Conservation (phyloP, 2,329 filamentous ascomycete genomes). For the Neocatenulostroma microsporum region DNA sequence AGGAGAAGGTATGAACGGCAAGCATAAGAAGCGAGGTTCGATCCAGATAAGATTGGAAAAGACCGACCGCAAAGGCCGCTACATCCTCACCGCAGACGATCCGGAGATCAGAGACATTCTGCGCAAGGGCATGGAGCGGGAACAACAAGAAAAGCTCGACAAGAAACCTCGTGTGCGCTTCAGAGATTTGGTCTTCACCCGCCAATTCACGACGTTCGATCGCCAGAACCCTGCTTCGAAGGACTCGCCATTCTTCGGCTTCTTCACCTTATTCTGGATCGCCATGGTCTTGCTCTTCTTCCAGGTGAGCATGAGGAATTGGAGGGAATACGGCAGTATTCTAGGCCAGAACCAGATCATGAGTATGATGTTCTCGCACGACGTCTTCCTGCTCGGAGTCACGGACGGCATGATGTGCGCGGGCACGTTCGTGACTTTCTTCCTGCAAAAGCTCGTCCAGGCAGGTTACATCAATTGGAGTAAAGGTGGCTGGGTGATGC, state of each 20-base stretch:
- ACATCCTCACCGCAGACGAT: constrained; percentile 45
- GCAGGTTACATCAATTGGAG: constrained; percentile 61
- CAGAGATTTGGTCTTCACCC: constrained; percentile 60
- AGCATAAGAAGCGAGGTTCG: constrained; percentile 28
- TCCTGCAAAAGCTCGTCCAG: constrained; percentile 55
- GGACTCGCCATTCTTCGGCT: constrained; percentile 67
- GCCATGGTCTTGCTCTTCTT: constrained; percentile 58
- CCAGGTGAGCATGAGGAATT: constrained; percentile 61
- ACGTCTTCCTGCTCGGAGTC: constrained; percentile 44
- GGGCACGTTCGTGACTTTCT: constrained; percentile 56
- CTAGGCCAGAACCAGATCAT: constrained; percentile 66
- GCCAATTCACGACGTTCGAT: constrained; percentile 65
- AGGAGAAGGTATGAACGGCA: constrained; percentile 1
- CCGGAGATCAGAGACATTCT: constrained; percentile 43
- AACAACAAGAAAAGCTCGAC: constrained; percentile 28
- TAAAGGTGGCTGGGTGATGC: constrained; percentile 61
- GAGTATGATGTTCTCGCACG: constrained; percentile 56
- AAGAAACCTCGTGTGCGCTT: constrained; percentile 35
- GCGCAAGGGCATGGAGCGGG: constrained; percentile 35
- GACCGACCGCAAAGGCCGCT: constrained; percentile 39
- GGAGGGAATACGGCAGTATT: constrained; percentile 57
- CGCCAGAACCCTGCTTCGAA: constrained; percentile 57
- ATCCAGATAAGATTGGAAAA: constrained; percentile 42
- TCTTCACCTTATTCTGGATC: constrained; percentile 74
- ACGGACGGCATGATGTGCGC: constrained; percentile 65